Evolutionary conservation across 371 early-diverging fungal genomes (phyloP).

Genomic region (Mucor lusitanicus): DNA sequence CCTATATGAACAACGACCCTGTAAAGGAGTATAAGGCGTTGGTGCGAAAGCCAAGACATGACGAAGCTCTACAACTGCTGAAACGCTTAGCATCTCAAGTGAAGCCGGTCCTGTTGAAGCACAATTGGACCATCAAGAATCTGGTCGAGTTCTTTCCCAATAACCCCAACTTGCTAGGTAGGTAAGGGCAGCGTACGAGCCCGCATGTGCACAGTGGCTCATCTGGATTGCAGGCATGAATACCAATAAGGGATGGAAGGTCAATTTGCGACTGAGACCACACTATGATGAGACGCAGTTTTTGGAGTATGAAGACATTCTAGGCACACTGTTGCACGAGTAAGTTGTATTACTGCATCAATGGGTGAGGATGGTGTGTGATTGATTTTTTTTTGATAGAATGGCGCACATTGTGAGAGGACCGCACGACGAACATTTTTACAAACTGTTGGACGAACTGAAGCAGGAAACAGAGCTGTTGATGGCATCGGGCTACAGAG

Average conservation of each 20-base stretch:
- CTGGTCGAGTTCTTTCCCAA: slow-evolving; percentile 65
- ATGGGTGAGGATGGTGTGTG: background rate
- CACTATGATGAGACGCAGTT: slow-evolving; percentile 48
- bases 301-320: slow-evolving; percentile 54
- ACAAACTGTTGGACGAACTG: slow-evolving; percentile 56
- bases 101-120: slow-evolving; percentile 62
- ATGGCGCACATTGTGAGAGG: slow-evolving; percentile 63
- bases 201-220: background rate
- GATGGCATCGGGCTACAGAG: slow-evolving; percentile 46
- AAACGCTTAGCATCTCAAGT: slow-evolving; percentile 47
- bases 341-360: slow-evolving; percentile 11
- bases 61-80: slow-evolving; percentile 35
- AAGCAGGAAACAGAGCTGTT: slow-evolving; percentile 54
- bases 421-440: slow-evolving; percentile 69
- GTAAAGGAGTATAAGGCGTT: slow-evolving; percentile 32
- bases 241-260: slow-evolving; percentile 58
- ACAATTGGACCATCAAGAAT: slow-evolving; percentile 52
- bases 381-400: slow-evolving; percentile 22
- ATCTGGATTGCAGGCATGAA: slow-evolving; percentile 48
- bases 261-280: slow-evolving; percentile 60
- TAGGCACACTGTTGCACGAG: slow-evolving; percentile 75
- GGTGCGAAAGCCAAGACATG: slow-evolving; percentile 20
- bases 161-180: slow-evolving; percentile 53
- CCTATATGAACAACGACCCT: slow-evolving; percentile 15
- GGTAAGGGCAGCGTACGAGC: too few relatives aligned